Percentiles rank a stretch among this genome's conserved stretches.
Evolutionary conservation across 2,329 filamentous ascomycete genomes (phyloP).

Genomic region (Aspergillus sp.): DNA sequence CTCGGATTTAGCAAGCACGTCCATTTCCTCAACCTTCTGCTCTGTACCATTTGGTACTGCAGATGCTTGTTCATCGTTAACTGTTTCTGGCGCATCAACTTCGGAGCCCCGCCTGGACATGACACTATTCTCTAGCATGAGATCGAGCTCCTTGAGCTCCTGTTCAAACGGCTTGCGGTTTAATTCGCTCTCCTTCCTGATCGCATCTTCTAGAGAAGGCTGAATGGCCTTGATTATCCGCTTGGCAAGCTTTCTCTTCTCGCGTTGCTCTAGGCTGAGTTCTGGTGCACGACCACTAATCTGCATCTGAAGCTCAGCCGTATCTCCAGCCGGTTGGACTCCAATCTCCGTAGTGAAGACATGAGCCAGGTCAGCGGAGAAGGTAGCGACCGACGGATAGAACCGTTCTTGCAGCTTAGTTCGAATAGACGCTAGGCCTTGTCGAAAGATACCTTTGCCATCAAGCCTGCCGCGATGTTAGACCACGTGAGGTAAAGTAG

Average conservation of each 20-base stretch:
- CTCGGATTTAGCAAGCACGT: conserved; percentile 24
- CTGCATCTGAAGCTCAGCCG: conserved; percentile 52
- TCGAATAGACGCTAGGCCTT: conserved; percentile 56
- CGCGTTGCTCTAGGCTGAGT: conserved; percentile 66
- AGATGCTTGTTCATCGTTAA: conserved; percentile 46
- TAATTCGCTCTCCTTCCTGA: conserved; percentile 80
- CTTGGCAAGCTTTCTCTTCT: conserved; percentile 82
- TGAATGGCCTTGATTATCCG: conserved; percentile 84
- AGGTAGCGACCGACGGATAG: conserved; percentile 63
- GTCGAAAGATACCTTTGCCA: conserved; percentile 55
- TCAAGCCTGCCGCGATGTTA: conserved; percentile 45
- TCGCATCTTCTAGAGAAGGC: conserved; percentile 71
- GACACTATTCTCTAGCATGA: conserved; percentile 68
- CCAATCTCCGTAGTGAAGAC: conserved; percentile 59
- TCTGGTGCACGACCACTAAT: conserved; percentile 51
- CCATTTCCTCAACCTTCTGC: conserved; percentile 32
- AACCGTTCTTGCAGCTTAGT: conserved; percentile 56
- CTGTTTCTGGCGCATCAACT: conserved; percentile 44
- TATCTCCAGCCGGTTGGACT: conserved; percentile 49
- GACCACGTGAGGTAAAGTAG: background rate
- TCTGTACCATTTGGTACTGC: conserved; percentile 42
- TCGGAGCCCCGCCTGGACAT: conserved; percentile 55
- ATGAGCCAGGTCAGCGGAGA: conserved; percentile 59
- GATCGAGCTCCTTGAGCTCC: conserved; percentile 72
- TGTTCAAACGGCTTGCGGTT: conserved; percentile 68